A percentile compares a stretch with the other conserved stretches of the same genome.
phyloP scores from a whole-genome alignment of 2,329 filamentous ascomycete genomes.

The Paradendryphiella salina region DNA sequence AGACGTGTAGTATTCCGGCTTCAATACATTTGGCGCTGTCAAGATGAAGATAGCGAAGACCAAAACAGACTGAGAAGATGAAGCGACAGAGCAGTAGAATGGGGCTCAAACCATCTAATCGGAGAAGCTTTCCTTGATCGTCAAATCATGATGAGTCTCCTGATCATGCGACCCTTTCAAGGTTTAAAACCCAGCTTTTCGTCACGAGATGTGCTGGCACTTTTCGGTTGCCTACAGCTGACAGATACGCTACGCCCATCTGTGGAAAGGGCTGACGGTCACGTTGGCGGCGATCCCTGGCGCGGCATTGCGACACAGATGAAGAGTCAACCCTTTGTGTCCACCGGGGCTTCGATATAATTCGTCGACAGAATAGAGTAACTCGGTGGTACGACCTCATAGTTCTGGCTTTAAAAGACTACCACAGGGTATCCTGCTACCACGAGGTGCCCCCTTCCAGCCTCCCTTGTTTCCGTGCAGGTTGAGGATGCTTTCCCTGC shows the following conservation, averaged over 20 bases:
- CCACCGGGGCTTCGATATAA: neutral
- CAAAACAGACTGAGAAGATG: neutral
- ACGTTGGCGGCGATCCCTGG: neutral
- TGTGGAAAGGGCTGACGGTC: neutral
- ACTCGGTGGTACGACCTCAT: neutral
- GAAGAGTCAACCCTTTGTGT: neutral
- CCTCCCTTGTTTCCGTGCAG: neutral
- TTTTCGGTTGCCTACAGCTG: constrained; percentile 13
- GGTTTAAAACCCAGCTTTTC: constrained; percentile 5
- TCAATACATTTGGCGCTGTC: neutral
- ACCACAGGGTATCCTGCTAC: neutral
- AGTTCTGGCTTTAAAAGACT: neutral
- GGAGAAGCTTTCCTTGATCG: neutral
- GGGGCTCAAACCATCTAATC: neutral
- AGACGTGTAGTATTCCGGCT: neutral
- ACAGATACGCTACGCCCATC: neutral
- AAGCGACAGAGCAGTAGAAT: neutral
- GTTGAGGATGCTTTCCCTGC: neutral
- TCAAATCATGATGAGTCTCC: constrained; percentile 12
- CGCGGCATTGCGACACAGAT: neutral
- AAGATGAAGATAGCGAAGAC: neutral
- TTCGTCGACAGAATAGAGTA: too few relatives aligned
- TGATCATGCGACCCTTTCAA: constrained; percentile 22
- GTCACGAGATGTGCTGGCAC: constrained; percentile 34
- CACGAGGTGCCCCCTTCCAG: neutral